A percentile compares a stretch with the other conserved stretches of the same genome.
Conservation (phyloP, 176 grass and related monocot species). For the Paspalum notatum region DNA sequence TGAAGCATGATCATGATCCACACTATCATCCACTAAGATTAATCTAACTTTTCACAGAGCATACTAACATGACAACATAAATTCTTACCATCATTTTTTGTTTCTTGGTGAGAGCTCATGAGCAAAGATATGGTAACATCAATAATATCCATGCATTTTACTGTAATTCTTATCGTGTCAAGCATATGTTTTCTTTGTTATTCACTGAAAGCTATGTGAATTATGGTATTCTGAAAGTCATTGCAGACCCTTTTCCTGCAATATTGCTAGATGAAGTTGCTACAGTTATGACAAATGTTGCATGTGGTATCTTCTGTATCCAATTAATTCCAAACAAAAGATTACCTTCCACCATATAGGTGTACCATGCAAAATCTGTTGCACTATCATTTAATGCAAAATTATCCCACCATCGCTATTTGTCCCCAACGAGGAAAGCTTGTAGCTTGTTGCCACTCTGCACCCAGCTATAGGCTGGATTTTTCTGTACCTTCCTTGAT, state of each 20-base stretch:
- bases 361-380: slow-evolving; percentile 5
- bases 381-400: slow-evolving; percentile 1
- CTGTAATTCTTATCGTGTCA: not conserved
- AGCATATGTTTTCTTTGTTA: not conserved
- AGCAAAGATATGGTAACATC: not conserved
- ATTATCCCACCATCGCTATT: slow-evolving; percentile 30
- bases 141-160: not conserved
- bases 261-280: not conserved
- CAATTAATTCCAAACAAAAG: slow-evolving; percentile 9
- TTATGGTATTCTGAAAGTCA: slow-evolving; percentile 16
- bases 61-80: not conserved
- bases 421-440: slow-evolving; percentile 56
- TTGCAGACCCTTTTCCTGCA: not conserved
- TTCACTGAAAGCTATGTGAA: not conserved
- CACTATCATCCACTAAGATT: not conserved
- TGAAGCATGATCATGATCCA: not conserved
- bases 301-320: not conserved
- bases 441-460: slow-evolving; percentile 55
- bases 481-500: slow-evolving; percentile 77
- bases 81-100: not conserved
- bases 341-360: slow-evolving; percentile 8
- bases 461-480: slow-evolving; percentile 86
- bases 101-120: not conserved
- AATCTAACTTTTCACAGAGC: not conserved
- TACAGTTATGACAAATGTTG: not conserved